Conservation (phyloP, 2,329 filamentous ascomycete genomes). For the Aspergillus ochraceus region DNA sequence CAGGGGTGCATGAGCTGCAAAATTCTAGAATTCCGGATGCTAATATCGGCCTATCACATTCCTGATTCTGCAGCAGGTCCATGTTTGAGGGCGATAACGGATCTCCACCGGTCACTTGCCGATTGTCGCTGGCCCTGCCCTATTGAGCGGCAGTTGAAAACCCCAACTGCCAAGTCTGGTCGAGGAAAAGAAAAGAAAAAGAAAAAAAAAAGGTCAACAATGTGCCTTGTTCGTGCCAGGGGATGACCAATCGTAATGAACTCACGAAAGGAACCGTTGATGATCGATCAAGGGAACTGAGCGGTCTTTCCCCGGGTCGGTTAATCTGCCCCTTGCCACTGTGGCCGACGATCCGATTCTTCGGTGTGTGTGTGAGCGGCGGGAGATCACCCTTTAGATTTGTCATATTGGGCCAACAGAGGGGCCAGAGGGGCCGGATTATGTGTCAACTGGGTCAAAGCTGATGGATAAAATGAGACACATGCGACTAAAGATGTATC, state of each 20-base stretch:
- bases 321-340: neutral
- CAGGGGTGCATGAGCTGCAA: neutral
- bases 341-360: neutral
- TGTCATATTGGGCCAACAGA: neutral
- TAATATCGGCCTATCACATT: constrained; percentile 1
- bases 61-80: neutral
- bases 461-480: neutral
- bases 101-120: neutral
- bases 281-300: neutral
- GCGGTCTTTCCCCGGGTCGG: neutral
- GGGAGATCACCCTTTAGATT: neutral
- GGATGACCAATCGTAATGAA: neutral
- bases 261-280: neutral
- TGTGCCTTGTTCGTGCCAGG: neutral
- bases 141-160: neutral
- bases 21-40: neutral
- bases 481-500: neutral
- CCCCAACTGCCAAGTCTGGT: neutral
- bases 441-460: neutral
- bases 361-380: neutral
- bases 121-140: neutral
- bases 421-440: neutral
- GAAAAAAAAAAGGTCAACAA: neutral
- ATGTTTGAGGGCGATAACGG: neutral
- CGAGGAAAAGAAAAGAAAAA: neutral